These are phyloP conservation scores for Colletotrichum abscissum DNA, from an alignment of 2,329 filamentous ascomycete species.

Conservation along the genomic window DNA sequence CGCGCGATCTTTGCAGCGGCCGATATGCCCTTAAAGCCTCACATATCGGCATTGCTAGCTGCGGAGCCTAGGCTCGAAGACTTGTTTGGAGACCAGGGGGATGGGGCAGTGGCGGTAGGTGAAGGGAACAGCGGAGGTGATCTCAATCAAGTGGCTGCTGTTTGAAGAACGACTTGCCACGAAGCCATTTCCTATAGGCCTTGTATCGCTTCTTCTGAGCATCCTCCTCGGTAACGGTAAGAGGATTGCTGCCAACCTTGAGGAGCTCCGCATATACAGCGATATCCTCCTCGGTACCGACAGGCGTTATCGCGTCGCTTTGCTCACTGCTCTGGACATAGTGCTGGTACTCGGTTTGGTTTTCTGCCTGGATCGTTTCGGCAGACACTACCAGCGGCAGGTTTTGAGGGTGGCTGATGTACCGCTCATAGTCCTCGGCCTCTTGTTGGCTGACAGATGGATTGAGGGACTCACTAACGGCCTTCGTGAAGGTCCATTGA, in stretches of 20 bases:
- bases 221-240: slow-evolving; percentile 91
- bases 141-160: slow-evolving; percentile 75
- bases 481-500: slow-evolving; percentile 89
- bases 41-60: slow-evolving; percentile 47
- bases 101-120: too few species aligned
- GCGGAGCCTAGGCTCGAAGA: slow-evolving; percentile 40
- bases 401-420: slow-evolving; percentile 89
- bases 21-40: slow-evolving; percentile 41
- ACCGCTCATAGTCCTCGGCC: slow-evolving; percentile 86
- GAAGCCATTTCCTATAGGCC: slow-evolving; percentile 93
- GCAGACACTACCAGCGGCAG: slow-evolving; percentile 84
- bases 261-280: slow-evolving; percentile 83
- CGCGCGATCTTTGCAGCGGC: slow-evolving; percentile 38
- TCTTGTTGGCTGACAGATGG: slow-evolving; percentile 83
- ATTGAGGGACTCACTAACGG: slow-evolving; percentile 86
- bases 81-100: slow-evolving; percentile 31
- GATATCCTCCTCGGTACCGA: slow-evolving; percentile 71
- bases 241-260: slow-evolving; percentile 80
- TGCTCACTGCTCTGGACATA: slow-evolving; percentile 80
- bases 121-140: neutral
- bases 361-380: slow-evolving; percentile 67
- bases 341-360: slow-evolving; percentile 79
- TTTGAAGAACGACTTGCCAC: slow-evolving; percentile 96
- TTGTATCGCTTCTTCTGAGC: slow-evolving; percentile 94
- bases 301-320: slow-evolving; percentile 62